Conservation (phyloP, 2,329 filamentous ascomycete species). For the Rutstroemia sp. region DNA sequence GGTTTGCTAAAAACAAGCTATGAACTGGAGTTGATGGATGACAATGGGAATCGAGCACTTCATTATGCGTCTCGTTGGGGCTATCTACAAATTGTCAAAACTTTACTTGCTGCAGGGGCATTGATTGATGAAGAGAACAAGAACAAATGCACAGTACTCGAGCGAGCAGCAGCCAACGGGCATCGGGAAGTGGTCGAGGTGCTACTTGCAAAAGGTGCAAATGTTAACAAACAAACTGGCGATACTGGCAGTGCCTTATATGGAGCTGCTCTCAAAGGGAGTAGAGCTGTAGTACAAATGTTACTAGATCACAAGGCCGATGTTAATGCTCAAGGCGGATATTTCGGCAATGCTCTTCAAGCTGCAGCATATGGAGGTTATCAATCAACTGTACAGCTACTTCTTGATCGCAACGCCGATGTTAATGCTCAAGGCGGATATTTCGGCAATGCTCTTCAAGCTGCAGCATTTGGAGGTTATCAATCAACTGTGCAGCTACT, state of each 20-base stretch:
- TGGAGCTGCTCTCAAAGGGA: constrained; percentile 11
- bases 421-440: too few relatives aligned
- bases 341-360: too few relatives aligned
- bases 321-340: too few relatives aligned
- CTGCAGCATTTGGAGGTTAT: too few relatives aligned
- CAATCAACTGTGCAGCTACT: too few relatives aligned
- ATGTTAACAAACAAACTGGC: constrained; percentile 14
- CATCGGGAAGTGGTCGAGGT: constrained; percentile 25
- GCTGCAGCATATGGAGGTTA: too few relatives aligned
- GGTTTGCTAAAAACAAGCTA: constrained; percentile 4
- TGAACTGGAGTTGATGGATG: constrained; percentile 11
- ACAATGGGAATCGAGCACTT: constrained; percentile 8
- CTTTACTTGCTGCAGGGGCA: constrained; percentile 12
- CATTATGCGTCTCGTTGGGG: constrained; percentile 11
- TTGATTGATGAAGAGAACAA: constrained; percentile 9
- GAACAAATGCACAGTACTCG: constrained; percentile 7
- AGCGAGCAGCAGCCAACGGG: constrained; percentile 14
- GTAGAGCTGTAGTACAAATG: constrained; percentile 3
- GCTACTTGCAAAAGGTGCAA: constrained; percentile 24
- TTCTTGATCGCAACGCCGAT: too few relatives aligned
- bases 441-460: too few relatives aligned
- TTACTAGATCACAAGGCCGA: background rate
- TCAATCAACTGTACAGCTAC: too few relatives aligned
- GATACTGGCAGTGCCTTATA: constrained; percentile 15
- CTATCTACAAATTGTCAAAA: constrained; percentile 10